These are phyloP conservation scores for Delonix regia DNA, from an alignment of 306 rosid genomes.

Conservation along the genomic window DNA sequence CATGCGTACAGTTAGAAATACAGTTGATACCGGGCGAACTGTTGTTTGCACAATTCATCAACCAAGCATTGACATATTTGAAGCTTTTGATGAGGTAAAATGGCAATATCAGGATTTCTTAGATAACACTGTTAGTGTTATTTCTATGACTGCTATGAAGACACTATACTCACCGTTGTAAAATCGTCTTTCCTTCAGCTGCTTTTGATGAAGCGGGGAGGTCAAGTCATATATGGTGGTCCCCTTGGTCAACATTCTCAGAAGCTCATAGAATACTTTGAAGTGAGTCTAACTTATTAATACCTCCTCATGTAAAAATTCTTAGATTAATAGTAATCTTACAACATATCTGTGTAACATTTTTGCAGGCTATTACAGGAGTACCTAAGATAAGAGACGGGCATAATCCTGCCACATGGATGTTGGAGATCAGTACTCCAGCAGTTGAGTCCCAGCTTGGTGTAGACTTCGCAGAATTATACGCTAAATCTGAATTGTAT, in stretches of 20 bases:
- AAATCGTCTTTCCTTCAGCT: slow-evolving; percentile 16
- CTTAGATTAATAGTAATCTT: slow-evolving; percentile 3
- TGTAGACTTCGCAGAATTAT: slow-evolving; percentile 33
- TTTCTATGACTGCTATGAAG: not conserved
- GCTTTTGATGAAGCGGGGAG: slow-evolving; percentile 42
- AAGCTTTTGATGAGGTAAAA: slow-evolving; percentile 41
- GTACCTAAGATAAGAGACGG: slow-evolving; percentile 35
- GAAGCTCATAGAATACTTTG: slow-evolving; percentile 37
- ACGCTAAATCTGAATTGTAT: slow-evolving; percentile 27
- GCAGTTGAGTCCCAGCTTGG: slow-evolving; percentile 19
- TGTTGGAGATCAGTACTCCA: slow-evolving; percentile 36
- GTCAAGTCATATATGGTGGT: slow-evolving; percentile 38
- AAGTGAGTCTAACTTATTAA: slow-evolving; percentile 19
- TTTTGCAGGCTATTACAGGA: slow-evolving; percentile 30
- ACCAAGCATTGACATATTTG: slow-evolving; percentile 43
- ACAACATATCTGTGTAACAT: slow-evolving; percentile 1
- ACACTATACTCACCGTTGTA: not conserved
- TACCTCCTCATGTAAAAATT: not conserved
- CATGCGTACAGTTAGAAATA: slow-evolving; percentile 40
- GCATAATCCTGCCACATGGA: slow-evolving; percentile 40
- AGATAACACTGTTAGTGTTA: not conserved
- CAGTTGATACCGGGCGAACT: slow-evolving; percentile 36
- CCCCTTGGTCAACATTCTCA: slow-evolving; percentile 37
- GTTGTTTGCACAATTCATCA: slow-evolving; percentile 44
- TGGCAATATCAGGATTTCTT: not conserved